Conservation (phyloP, 169 alveolate species). For the Besnoitia besnoiti region DNA sequence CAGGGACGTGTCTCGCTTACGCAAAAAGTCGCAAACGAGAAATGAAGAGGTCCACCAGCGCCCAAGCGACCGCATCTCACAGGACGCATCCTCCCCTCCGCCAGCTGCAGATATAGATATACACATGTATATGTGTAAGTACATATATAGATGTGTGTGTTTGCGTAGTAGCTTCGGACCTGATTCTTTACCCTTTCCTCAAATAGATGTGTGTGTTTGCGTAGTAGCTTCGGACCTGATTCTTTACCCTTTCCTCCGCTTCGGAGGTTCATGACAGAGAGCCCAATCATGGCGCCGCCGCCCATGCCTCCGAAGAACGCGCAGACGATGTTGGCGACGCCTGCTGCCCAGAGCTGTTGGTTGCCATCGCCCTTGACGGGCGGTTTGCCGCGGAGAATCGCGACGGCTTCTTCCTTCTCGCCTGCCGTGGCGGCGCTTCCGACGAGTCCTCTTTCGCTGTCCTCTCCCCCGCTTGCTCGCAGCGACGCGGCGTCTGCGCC, state of each 20-base stretch:
- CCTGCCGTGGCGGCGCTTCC: not conserved
- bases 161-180: no score
- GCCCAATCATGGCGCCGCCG: conserved; percentile 84
- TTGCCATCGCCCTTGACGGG: not conserved
- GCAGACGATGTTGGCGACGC: conserved; percentile 4
- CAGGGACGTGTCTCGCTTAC: no score
- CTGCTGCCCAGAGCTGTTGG: conserved; percentile 1
- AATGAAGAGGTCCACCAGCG: no score
- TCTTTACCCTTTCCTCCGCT: conserved; percentile 84
- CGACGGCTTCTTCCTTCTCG: not conserved
- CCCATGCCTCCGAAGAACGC: conserved; percentile 80
- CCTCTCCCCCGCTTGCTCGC: not conserved
- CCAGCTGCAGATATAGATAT: no score
- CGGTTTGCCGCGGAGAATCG: not conserved
- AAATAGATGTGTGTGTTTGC: no score
- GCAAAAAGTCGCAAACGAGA: no score
- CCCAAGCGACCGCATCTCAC: no score
- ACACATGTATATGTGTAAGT: no score
- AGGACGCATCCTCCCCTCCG: no score
- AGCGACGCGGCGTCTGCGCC: not conserved
- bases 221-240: no score
- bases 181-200: no score
- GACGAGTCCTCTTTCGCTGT: not conserved
- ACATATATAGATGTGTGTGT: no score
- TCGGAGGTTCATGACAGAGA: conserved; percentile 81